Percentiles rank a stretch among this genome's conserved stretches.
Evolutionary conservation across 768 basidiomycete species (phyloP).

Genomic region (Suillus discolor): DNA sequence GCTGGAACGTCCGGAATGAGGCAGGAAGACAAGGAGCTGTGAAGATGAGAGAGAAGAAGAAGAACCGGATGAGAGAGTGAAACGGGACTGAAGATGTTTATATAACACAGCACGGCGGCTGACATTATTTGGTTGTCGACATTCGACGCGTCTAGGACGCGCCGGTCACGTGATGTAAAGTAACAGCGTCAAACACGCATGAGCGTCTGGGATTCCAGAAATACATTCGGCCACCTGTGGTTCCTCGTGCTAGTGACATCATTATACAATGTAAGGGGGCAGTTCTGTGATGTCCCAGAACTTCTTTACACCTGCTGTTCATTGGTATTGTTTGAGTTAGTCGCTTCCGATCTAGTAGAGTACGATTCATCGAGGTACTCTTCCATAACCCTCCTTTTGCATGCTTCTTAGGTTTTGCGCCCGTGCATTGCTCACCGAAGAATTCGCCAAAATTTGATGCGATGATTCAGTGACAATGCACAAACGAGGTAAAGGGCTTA

Average conservation of each 20-base stretch:
- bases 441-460: constrained; percentile 65
- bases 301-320: neutral
- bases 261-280: neutral
- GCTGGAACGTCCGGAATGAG: too few species aligned
- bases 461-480: constrained; percentile 74
- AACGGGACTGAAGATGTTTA: neutral
- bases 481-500: constrained; percentile 59
- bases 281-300: neutral
- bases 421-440: constrained; percentile 57
- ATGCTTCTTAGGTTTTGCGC: constrained; percentile 44
- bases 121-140: neutral
- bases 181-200: neutral
- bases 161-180: neutral
- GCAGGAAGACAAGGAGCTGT: neutral
- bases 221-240: neutral
- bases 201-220: too few species aligned
- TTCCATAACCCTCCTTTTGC: constrained; percentile 46
- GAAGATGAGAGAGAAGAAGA: neutral
- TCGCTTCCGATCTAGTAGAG: constrained; percentile 10
- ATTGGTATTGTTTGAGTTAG: neutral
- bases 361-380: constrained; percentile 36
- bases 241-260: neutral
- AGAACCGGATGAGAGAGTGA: neutral
- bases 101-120: neutral
- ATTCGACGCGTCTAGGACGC: neutral